Evolutionary conservation across 257 asterid species (phyloP), one percentile per base, ranked within the genome.

Genomic region (Nicotiana otophora): DNA sequence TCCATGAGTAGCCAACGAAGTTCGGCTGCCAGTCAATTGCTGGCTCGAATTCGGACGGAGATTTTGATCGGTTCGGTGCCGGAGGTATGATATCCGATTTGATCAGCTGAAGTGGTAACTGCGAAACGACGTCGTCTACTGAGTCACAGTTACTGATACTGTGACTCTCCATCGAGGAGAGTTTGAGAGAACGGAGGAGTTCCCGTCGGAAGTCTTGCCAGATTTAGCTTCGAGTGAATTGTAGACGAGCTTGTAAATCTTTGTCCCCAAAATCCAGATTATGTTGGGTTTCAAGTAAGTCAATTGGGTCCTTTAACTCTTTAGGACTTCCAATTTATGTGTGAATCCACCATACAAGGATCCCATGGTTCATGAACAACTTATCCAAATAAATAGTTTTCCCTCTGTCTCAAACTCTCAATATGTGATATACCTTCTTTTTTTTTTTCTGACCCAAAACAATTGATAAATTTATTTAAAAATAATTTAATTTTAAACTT

Each of bases 1-100:
- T 87, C 99, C 99, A 96, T 83, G 98, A 90, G 86, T 92, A 89
- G 1, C 93, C 94, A 77, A 91, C 86, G 83, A 96, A 96, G 88
- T 94, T 93, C 82, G 82, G 86, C 34, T 93, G 85, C 89, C 94
- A 93, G 84, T 94, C 98, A 83, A 89, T 91, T 62, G 88, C 82
- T n/a, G 95, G 86, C 67, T 82, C 92, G 83, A 88, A 82, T 84
- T 87, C 91, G 81, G 90, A 39, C 5, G 30, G 42, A 15, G 83
- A 78, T 67, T 34, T 83, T 72, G 90, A 77, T 67, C 92, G 90
- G 70, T 90, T 84, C 10, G 95, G 96, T 7, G 95, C 92, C 7
- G 99, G 98, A 46, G 99, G 97, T 46, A 92, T 83, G 62, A 85
- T 87, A 81, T 93, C 93, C 68, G 97, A 90, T 89, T 90, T 86